Evolutionary conservation across 768 basidiomycete genomes (phyloP), one percentile per base, ranked within the genome.

Genomic region (Agaricus subrufescens): DNA sequence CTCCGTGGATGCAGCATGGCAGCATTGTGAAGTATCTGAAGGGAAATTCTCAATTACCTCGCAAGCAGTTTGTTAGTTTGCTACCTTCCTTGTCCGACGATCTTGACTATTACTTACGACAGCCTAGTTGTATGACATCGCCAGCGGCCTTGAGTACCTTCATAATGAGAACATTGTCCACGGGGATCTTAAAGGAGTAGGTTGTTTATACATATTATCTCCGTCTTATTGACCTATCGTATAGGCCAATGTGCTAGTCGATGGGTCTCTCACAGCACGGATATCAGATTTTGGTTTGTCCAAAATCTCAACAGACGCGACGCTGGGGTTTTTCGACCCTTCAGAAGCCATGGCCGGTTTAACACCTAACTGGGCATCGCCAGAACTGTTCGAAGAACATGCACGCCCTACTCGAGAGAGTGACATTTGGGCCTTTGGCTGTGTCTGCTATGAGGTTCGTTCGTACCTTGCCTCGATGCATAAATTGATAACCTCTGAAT

Each of bases 301-400:
- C 2, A 27, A 7, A 23, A 57, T 23, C 46, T 23, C 8, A 30
- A 60, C 34, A 25, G 51, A 40, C 23, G 50, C 39, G 29, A 54
- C 39, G 11, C 23, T 54, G 12, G 43, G 42, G n/a, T 37, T 29
- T 26, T 42, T 39, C 6, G 42, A 40, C 15, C 19, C 47, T 8
- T 29, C 23, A 14, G 49, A 23, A 2, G 25, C 27, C 12, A 14
- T 12, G 43, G 8, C 12, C 7, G 50, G 54, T 9, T 40, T 31
- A 27, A 49, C 53, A 12, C 11, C 43, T 12, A 26, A 60, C 27
- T 63, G 62, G 62, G 54, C 52, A 34, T 61, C 62, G 29, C 62
- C 62, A 3, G 62, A 63, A 39, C 30, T 62, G 19, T 23, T 60
- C 77, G 86, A 27, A n/a, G 53, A 58, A 3, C 40, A 46, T 5